Evolutionary conservation across 1,284 basidiomycete species (phyloP), one percentile per base, ranked within the genome.

Genomic region (Cutaneotrichosporon cavernicola): DNA sequence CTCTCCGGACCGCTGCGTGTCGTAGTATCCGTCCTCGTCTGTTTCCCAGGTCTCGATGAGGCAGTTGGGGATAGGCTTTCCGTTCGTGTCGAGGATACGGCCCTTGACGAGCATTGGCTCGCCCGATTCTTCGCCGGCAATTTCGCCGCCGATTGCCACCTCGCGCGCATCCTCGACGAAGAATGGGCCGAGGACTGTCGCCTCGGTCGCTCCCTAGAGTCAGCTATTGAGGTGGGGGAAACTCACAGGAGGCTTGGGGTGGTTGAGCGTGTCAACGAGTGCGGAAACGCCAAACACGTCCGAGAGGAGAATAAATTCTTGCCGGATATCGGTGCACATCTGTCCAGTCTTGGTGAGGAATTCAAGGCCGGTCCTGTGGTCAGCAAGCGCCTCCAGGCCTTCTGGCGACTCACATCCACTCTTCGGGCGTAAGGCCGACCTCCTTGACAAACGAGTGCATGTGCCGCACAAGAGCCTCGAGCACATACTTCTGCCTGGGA

Each of bases 1-100:
- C 21, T 89, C 84, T 40, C 84, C 81, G 1, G 80, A 72, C 73
- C 91, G 90, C 82, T 93, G 85, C 0, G 82, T 85, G 64, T 87
- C 86, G 72, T 88, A 88, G 73, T 81, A 75, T 70, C 90, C 68
- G 64, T 85, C 73, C 5, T 83, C 84, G 74, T 93, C 67, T 51
- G 90, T 88, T 80, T 93, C 91, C 92, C 90, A 92, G 16, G 90
- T 92, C 64, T 92, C 89, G 66, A 92, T 89, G 38, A 84, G 73
- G 1, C 88, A 89, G 65, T 83, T 82, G 5, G 86, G 73, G 58
- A 92, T 84, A 1, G 89, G 88, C n/a, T 85, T 82, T 31, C 91
- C 91, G 38, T 85, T 79, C 0, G 85, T 86, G 71, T 87, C 84
- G 40, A 85, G 72, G 2, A 93, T 84, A 2, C 83, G 84, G 2